Conservation (phyloP, 108 stramenopile genomes). For the Cyclotella cryptica region DNA sequence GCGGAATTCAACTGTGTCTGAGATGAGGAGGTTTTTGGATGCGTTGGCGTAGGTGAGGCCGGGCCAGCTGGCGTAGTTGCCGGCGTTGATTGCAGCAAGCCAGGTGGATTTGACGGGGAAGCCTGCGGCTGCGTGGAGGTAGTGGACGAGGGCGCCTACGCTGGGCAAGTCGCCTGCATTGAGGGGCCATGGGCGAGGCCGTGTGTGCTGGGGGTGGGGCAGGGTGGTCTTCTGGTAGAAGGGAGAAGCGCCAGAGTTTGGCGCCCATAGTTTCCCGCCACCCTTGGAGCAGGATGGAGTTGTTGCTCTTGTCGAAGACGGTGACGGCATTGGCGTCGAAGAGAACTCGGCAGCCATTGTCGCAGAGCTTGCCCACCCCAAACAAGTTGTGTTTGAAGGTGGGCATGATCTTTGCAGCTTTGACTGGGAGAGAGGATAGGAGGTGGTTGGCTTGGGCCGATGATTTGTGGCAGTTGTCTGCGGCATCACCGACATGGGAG, state of each 20-base stretch:
- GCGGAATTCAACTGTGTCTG: constrained; percentile 23
- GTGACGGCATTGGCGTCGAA: not conserved
- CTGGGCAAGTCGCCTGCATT: constrained; percentile 9
- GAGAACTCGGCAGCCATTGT: not conserved
- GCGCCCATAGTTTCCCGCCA: constrained; percentile 6
- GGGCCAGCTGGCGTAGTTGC: constrained; percentile 12
- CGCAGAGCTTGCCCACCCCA: not conserved
- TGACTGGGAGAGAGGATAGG: not conserved
- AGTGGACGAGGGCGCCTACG: constrained; percentile 6
- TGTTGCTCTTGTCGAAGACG: not conserved
- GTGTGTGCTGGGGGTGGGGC: not conserved
- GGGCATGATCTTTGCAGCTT: constrained; percentile 2
- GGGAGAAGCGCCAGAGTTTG: constrained; percentile 12
- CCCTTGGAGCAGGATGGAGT: constrained; percentile 3
- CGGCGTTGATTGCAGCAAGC: constrained; percentile 30
- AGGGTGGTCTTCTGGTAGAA: not conserved
- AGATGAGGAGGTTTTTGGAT: constrained; percentile 2
- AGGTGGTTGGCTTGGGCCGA: not conserved
- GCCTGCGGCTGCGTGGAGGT: constrained; percentile 19
- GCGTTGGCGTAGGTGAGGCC: constrained; percentile 28
- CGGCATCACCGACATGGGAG: not conserved
- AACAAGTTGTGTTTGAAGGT: constrained; percentile 7
- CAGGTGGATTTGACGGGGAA: constrained; percentile 28
- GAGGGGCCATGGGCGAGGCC: too few species aligned
- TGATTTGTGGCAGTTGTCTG: not conserved